Evolutionary conservation across 1,284 basidiomycete genomes (phyloP).

Genomic region (Thelephora terrestris): DNA sequence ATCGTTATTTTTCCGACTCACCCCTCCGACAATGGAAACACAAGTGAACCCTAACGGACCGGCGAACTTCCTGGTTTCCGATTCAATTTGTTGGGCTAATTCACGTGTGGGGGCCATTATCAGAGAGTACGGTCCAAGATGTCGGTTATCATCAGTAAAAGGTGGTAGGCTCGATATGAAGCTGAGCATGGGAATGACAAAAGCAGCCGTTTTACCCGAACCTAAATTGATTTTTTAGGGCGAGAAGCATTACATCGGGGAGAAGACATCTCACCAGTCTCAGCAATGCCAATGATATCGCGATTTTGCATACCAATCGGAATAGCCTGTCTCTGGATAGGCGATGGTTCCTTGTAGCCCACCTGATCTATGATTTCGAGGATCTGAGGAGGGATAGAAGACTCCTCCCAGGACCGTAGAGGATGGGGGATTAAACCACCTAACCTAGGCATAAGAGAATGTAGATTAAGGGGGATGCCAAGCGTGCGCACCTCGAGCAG

Average conservation of each 20-base stretch:
- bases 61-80: slow-evolving; percentile 88
- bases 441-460: slow-evolving; percentile 18
- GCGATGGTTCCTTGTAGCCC: slow-evolving; percentile 94
- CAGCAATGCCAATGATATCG: slow-evolving; percentile 96
- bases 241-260: slow-evolving; percentile 8
- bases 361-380: slow-evolving; percentile 81
- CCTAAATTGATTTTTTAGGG: slow-evolving; percentile 36
- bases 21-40: slow-evolving; percentile 96
- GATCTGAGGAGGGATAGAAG: slow-evolving; percentile 70
- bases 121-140: slow-evolving; percentile 88
- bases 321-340: slow-evolving; percentile 97
- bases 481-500: slow-evolving; percentile 59
- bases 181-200: slow-evolving; percentile 95
- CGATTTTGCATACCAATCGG: slow-evolving; percentile 94
- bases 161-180: slow-evolving; percentile 85
- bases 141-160: slow-evolving; percentile 84
- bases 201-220: slow-evolving; percentile 99
- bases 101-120: slow-evolving; percentile 96
- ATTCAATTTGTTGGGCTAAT: slow-evolving; percentile 94
- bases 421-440: slow-evolving; percentile 92
- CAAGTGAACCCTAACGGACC: slow-evolving; percentile 80
- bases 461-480: not conserved
- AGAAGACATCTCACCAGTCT: slow-evolving; percentile 59
- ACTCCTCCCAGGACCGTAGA: slow-evolving; percentile 87
- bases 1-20: slow-evolving; percentile 28